Evolutionary conservation across 2,329 filamentous ascomycete species (phyloP).

Genomic region (Epichloe sylvatica): DNA sequence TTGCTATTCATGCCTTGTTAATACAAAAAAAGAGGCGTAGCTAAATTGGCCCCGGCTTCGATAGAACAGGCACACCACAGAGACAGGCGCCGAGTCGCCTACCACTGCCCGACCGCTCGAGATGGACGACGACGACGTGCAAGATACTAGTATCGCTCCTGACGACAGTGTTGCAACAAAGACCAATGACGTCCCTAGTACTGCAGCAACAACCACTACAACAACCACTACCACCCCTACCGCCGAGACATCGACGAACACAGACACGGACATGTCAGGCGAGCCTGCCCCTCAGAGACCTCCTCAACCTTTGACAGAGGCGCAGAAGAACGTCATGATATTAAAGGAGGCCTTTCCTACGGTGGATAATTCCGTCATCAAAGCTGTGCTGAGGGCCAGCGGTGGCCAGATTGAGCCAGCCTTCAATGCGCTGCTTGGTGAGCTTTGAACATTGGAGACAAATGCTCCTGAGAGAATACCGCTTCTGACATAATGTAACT

Average conservation of each 20-base stretch:
- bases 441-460: constrained; percentile 1
- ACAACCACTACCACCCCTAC: constrained; percentile 13
- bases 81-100: constrained; percentile 45
- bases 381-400: constrained; percentile 76
- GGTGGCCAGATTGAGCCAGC: constrained; percentile 79
- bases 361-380: constrained; percentile 69
- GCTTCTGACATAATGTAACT: background rate
- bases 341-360: constrained; percentile 86
- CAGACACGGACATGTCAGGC: background rate
- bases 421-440: constrained; percentile 86
- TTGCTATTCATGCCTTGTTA: background rate
- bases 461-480: background rate
- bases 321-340: constrained; percentile 74
- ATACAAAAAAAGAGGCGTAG: constrained; percentile 5
- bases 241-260: constrained; percentile 16
- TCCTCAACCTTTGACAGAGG: constrained; percentile 65
- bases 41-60: constrained; percentile 11
- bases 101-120: constrained; percentile 52
- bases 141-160: constrained; percentile 40
- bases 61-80: constrained; percentile 30
- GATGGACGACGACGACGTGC: constrained; percentile 56
- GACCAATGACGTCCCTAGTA: background rate
- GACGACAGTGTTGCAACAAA: constrained; percentile 24
- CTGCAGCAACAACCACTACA: constrained; percentile 2
- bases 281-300: constrained; percentile 60